Base-by-base conservation (phyloP, 331 rosid species). In the Saraca asoca region DNA sequence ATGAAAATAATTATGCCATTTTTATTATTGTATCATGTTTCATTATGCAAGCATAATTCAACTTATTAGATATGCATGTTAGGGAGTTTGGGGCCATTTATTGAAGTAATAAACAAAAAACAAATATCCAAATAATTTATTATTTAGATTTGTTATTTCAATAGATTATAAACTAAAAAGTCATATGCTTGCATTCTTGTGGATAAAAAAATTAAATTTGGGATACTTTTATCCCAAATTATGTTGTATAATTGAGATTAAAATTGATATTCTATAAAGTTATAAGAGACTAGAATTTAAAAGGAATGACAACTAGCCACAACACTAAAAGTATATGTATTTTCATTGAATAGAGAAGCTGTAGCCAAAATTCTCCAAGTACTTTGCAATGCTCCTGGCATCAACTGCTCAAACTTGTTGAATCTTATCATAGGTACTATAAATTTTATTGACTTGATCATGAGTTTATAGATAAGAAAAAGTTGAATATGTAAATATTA, bases 381-480 rank as follows among this genome's bases (percentile, higher is more conserved):
- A 1, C 31, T 74, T 46, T 83, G 88, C 59, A n/a, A 31, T 12
- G 58, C 70, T 24, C 79, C 78, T 4, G 73, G 66, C 2, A 54
- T 74, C 68, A 81, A 83, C 49, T 83, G 88, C 69, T 51, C 78
- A 49, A 7, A 80, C 45, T 39, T 78, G 50, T 19, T 80, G 56
- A 58, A 79, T 10, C 16, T 78, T 63, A 50, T 83, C 78, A 78
- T 79, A 68, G 88, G 88, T 83, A 54, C 11, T 8, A 11, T 63
- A 50, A 16, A 29, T 7, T 6, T 18, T 20, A 24, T 51, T 29
- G 31, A 2, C 14, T 20, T 56, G 33, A 56, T 58, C 31, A 79
- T 9, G 0, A 14, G 10, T 5, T 7, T 9, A 14, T 15, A 14
- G 56, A 15, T 5, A 15, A 15, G 31, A 7, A 39, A 39, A 8